phyloP scores from a whole-genome alignment of 2,329 filamentous ascomycete genomes.

The Aspergillus intermedius region DNA sequence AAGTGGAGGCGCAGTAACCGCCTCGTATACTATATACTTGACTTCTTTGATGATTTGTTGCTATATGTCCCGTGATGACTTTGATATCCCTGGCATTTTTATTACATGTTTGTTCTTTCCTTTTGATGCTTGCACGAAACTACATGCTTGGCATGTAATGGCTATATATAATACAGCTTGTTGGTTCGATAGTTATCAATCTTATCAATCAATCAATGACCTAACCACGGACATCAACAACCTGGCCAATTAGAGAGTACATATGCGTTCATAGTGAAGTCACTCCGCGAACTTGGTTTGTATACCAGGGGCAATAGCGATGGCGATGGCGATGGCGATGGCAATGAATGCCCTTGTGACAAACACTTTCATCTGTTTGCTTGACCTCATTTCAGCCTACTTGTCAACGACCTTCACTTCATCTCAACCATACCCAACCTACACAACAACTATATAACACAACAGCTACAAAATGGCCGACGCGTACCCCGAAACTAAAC shows the following conservation, averaged over 20 bases:
- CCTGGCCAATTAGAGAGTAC: not conserved
- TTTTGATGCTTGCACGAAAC: not conserved
- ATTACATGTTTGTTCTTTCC: not conserved
- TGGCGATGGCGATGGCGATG: not conserved
- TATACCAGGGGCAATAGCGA: not conserved
- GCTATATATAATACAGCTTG: not conserved
- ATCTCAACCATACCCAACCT: no score
- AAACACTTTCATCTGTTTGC: no score
- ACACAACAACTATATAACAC: not conserved
- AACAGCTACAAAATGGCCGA: conserved; percentile 8
- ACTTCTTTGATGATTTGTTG: not conserved
- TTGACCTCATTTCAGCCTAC: not conserved
- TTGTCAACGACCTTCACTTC: not conserved
- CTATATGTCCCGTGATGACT: not conserved
- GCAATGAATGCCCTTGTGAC: no score
- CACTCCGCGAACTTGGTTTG: not conserved
- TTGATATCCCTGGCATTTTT: not conserved
- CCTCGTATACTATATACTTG: not conserved
- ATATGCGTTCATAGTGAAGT: not conserved
- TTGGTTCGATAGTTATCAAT: not conserved
- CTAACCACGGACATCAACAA: not conserved
- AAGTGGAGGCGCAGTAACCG: conserved; percentile 22
- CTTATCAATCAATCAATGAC: not conserved
- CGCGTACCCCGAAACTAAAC: not conserved
- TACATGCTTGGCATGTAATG: no score